Base-by-base conservation (phyloP, 495 filamentous ascomycete species). In the Penicillium pancosmium region DNA sequence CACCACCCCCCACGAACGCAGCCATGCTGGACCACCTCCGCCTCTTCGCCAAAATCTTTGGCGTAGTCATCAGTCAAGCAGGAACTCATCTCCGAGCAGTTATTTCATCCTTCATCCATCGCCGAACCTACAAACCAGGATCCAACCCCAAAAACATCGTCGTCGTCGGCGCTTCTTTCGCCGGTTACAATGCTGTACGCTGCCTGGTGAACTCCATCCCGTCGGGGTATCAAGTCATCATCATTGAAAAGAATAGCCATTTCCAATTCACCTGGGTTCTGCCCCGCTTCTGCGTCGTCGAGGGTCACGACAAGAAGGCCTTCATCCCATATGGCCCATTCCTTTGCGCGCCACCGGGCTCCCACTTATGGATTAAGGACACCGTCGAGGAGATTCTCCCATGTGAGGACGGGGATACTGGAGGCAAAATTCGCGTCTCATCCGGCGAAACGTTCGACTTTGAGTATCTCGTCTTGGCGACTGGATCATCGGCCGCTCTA, bases 261-360 rank as follows among this genome's bases (percentile, higher is more conserved):
- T 82, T 86, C 66, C 80, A 88, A 51, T 82, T 82, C 57, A 76
- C 75, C 0, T 88, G 80, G 72, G 77, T 78, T 9, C 75, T 86
- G 38, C 76, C 78, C 0, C 67, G 78, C 6, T 80, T 78, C 59
- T 68, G 63, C 19, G 72, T 77, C 13, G 54, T 76, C 2, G 54
- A 61, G 3, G 66, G 67, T 7, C 56, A 78, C 33, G 76, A 80
- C 36, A 60, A 75, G 31, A 78, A 78, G 43, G 77, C 78, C 13
- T 82, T 83, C 58, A 80, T 80, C 46, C 78, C 78, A 1, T 77
- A 75, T 51, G 54, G 64, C 12, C 43, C 58, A 15, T 51, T 72
- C 31, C 61, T 72, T 11, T 41, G 61, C 12, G 51, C 12, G 0
- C 62, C 66, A 3, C 62, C 66, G 3, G 75, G 83, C 0, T 82